Base-by-base conservation (phyloP, 2,329 filamentous ascomycete species). In the Cladosporium sp. region DNA sequence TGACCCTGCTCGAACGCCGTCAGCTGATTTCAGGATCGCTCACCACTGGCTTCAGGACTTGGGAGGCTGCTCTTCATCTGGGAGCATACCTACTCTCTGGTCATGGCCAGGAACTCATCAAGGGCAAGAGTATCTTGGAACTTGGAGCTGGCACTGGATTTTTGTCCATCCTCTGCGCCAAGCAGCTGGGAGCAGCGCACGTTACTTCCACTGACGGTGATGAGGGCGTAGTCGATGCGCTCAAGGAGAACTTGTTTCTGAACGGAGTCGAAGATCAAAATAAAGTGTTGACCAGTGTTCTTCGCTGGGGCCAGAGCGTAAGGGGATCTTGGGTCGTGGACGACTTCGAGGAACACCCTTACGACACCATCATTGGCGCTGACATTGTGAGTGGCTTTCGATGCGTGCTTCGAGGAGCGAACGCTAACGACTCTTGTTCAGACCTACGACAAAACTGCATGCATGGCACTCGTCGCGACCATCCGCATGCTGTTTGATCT, bases 81-180 rank as follows among this genome's bases (percentile, higher is more conserved):
- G 85, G 85, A 1, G 78, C 83, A 39, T 89, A 83, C 59, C 77
- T 91, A 18, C 80, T 80, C 53, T 64, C 73, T 64, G 4, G 59
- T 3, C 67, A 67, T 27, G 79, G 79, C n/a, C 68, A 65, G 37
- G 54, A 62, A 2, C 60, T 77, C 3, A 70, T 88, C 22, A 60
- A 61, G 7, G 75, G 72, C 2, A 84, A 81, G 61, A 76, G 73
- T 7, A 69, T 91, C 1, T 72, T 92, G 2, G 88, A 92, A 63
- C 74, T 92, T 1, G 88, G 88, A 3, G 81, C 86, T 1, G 88
- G 88, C 1, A 91, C 88, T 1, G 88, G 87, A 0, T 86, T 89
- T 62, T 68, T 90, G 1, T 85, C 86, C 0, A 80, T 91, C 11
- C 71, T 91, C 0, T 89, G 86, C 56, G 80, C 83, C n/a, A 86